phyloP scores from a whole-genome alignment of 371 early-diverging fungal species.

The Mucor racemosus region DNA sequence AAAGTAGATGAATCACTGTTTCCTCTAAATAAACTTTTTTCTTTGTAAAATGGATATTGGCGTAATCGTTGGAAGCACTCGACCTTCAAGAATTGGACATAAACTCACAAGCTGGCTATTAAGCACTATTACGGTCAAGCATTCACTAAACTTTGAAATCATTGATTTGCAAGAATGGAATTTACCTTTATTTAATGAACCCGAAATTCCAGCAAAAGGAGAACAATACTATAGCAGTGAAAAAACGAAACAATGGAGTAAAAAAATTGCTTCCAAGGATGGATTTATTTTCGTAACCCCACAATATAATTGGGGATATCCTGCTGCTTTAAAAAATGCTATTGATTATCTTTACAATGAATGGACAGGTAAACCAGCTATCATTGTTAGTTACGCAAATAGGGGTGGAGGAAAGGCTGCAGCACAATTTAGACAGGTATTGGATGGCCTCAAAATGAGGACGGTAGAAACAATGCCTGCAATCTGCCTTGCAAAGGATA shows the following conservation, averaged over 20 bases:
- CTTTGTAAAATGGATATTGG: constrained; percentile 9
- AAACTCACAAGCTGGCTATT: constrained; percentile 11
- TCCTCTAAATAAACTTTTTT: background rate
- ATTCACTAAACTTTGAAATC: constrained; percentile 1
- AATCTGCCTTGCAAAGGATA: constrained; percentile 4
- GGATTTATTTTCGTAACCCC: constrained; percentile 19
- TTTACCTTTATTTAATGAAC: constrained; percentile 15
- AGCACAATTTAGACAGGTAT: constrained; percentile 12
- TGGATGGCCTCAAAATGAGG: constrained; percentile 4
- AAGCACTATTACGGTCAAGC: background rate
- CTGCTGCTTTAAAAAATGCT: constrained; percentile 19
- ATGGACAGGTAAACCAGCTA: constrained; percentile 14
- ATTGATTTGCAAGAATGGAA: constrained; percentile 14
- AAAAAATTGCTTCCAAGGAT: constrained; percentile 15
- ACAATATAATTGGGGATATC: constrained; percentile 19
- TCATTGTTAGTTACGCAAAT: constrained; percentile 18
- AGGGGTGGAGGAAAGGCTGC: constrained; percentile 19
- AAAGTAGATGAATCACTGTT: background rate
- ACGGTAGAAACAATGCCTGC: constrained; percentile 15
- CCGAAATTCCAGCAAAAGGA: constrained; percentile 17
- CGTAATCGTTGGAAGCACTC: constrained; percentile 14
- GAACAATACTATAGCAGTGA: constrained; percentile 7
- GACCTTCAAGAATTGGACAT: constrained; percentile 2
- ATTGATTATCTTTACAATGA: constrained; percentile 16
- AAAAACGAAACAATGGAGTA: constrained; percentile 20